Evolutionary conservation across 192 early-diverging fungal genomes (phyloP), one percentile per base, ranked within the genome.

Genomic region (Entomortierella parvispora): DNA sequence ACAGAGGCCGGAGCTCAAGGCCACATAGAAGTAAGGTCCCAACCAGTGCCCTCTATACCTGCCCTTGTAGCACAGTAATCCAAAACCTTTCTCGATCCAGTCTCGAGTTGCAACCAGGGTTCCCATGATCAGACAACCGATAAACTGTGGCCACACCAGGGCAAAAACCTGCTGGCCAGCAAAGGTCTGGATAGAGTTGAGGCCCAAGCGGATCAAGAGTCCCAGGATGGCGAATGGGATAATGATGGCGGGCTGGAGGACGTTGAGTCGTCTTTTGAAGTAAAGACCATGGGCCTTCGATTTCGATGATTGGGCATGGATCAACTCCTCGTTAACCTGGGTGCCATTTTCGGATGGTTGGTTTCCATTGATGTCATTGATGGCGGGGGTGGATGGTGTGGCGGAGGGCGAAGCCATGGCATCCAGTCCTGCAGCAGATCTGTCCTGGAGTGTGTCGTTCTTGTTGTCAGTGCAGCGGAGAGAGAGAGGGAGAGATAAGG

Each of bases 71-170:
- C 40, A 26, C 65, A 79, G 12, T 61, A 77, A 83, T 26, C 80
- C 47, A 44, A 82, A 42, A 15, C 77, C 62, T 34, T 54, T 28
- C 22, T 71, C 47, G 37, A 70, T 72, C 72, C 58, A 68, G 1
- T 20, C 7, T 26, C 67, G 69, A 8, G 52, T 69, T 4, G 62
- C 59, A 2, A 71, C 49, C 50, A 67, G 81, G 34, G 86, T 71
- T 0, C 89, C 89, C 82, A 88, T 85, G 23, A 87, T 69, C 11
- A 91, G 33, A 68, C 93, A 94, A 1, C 93, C 93, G 17, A 89
- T 47, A 63, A 90, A 85, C 54, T 94, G 93, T 26, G 87, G 81
- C 83, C 88, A 89, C 11, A 86, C 64, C 31, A 91, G 65, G 5
- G 79, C 65, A 80, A 89, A 91, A 0, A 91, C 86, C 48, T 90